A percentile compares a stretch with the other conserved stretches of the same genome.
Conservation (phyloP, 345 rosid species). For the Syzygium grande region DNA sequence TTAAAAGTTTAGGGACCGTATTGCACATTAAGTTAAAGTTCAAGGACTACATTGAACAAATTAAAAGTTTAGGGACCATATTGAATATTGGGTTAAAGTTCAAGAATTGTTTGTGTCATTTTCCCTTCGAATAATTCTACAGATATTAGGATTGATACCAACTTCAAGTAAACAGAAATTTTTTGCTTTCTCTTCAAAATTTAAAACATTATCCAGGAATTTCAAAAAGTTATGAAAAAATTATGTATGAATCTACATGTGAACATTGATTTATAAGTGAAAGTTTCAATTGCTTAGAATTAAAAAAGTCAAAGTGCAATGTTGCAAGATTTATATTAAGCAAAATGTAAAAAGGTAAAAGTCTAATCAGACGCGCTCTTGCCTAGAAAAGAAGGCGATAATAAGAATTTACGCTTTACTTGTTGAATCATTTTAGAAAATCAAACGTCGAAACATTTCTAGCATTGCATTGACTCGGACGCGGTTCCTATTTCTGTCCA, state of each 20-base stretch:
- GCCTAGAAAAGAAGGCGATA: too few species aligned
- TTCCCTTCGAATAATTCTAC: too few species aligned
- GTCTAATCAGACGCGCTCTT: too few species aligned
- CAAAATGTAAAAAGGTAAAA: too few species aligned
- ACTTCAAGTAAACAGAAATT: not conserved
- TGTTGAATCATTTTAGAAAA: not conserved
- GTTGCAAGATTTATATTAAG: not conserved
- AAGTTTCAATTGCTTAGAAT: not conserved
- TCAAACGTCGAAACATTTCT: not conserved
- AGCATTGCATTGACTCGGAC: not conserved
- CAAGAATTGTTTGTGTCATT: too few species aligned
- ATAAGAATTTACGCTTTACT: too few species aligned
- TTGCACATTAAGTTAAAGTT: too few species aligned
- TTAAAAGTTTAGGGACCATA: too few species aligned
- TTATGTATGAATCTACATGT: not conserved
- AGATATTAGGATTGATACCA: too few species aligned
- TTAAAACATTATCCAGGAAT: not conserved
- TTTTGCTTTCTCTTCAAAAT: not conserved
- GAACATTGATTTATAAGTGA: not conserved
- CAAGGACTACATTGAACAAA: too few species aligned
- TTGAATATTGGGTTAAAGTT: too few species aligned
- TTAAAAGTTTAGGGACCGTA: too few species aligned
- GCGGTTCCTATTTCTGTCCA: not conserved
- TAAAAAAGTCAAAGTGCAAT: not conserved
- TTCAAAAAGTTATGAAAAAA: not conserved